Evolutionary conservation across 331 rosid species (phyloP).

Genomic region (Stylosanthes scabra): DNA sequence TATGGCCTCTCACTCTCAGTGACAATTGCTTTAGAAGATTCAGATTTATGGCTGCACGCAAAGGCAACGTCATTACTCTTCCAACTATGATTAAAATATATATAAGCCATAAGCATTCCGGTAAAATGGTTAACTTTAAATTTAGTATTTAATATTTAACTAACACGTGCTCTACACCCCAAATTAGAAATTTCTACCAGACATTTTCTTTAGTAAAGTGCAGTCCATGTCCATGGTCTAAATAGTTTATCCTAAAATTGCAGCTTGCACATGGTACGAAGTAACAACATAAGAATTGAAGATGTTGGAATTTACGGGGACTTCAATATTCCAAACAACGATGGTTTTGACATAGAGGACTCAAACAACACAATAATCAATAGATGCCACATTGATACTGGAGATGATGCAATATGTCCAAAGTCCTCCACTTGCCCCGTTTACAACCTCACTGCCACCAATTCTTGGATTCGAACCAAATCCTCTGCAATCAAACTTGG

Average conservation of each 20-base stretch:
- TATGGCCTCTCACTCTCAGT: no score
- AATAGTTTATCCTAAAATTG: constrained; percentile 33
- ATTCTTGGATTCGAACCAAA: constrained; percentile 89
- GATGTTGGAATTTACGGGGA: constrained; percentile 86
- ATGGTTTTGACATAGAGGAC: constrained; percentile 94
- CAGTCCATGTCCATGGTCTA: background rate
- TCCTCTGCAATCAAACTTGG: constrained; percentile 95
- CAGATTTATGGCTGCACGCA: no score
- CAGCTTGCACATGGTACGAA: constrained; percentile 88
- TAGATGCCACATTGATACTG: constrained; percentile 86
- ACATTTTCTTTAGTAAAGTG: background rate
- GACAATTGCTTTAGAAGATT: no score
- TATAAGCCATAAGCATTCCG: no score
- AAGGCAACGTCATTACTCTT: no score
- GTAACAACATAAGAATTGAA: constrained; percentile 55
- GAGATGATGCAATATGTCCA: constrained; percentile 97
- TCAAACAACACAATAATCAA: constrained; percentile 83
- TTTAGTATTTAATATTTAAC: no score
- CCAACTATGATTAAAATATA: no score
- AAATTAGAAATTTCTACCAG: background rate
- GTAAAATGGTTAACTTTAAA: no score
- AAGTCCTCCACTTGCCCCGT: constrained; percentile 79
- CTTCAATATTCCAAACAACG: constrained; percentile 90
- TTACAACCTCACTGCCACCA: constrained; percentile 67
- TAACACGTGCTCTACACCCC: no score